phyloP scores from a whole-genome alignment of 345 rosid genomes.

The Sonneratia caseolaris region DNA sequence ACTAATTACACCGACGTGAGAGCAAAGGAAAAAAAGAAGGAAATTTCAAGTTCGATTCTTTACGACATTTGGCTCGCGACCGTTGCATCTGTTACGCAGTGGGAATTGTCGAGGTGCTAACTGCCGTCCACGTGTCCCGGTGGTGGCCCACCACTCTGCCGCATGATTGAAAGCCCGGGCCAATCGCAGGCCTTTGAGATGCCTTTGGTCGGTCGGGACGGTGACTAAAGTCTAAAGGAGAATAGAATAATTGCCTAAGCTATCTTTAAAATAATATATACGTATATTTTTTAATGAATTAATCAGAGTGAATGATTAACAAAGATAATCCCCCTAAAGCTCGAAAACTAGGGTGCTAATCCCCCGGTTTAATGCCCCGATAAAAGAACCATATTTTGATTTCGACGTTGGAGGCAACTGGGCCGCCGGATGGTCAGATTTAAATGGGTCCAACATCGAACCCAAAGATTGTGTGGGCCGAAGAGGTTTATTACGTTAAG shows the following conservation, averaged over 20 bases:
- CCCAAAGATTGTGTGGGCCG: no score
- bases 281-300: neutral
- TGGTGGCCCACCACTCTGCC: neutral
- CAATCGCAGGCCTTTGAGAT: neutral
- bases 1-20: no score
- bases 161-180: neutral
- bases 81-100: neutral
- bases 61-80: neutral
- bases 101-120: neutral
- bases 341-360: neutral
- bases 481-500: no score
- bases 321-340: neutral
- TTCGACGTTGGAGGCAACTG: neutral
- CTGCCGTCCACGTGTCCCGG: neutral
- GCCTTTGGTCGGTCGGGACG: slow-evolving; percentile 6
- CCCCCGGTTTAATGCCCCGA: neutral
- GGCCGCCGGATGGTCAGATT: no score
- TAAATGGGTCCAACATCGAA: no score
- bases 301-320: neutral
- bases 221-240: neutral
- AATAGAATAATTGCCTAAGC: neutral
- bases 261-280: neutral
- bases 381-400: neutral
- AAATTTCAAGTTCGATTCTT: neutral
- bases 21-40: no score